Evolutionary conservation across 805 yeast genomes (phyloP), one percentile per base, ranked within the genome.

Genomic region (Diddensiella santjacobensis): DNA sequence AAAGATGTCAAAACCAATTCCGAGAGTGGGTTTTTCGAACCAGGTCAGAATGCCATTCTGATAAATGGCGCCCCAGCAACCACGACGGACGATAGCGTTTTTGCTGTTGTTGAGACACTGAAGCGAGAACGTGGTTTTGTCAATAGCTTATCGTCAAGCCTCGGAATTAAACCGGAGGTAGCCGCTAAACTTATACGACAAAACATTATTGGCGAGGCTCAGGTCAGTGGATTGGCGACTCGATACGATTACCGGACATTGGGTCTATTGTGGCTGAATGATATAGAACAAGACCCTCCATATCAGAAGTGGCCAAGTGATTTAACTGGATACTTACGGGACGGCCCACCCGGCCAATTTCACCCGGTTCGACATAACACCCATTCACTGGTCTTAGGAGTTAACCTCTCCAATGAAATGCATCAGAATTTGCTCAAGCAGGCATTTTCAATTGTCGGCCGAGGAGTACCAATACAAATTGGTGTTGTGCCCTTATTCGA

Each of bases 291-390:
- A 0, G 96, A 87, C 59, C 57, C 62, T 0, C 72, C 69, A 26
- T 89, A 86, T 59, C 58, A 63, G 1, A 62, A 67, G 5, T 75
- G 74, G 58, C 60, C 78, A 0, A 60, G 67, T 20, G 71, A 83
- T 37, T 62, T 76, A 10, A 64, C 68, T 5, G 71, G 68, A 0
- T 84, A 84, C 58, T 57, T 77, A 35, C 41, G 37, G 4, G 26
- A 30, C 2, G 63, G 66, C 24, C 61, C 69, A 4, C 70, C 75
- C 31, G 88, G 86, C 5, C 82, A 79, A 58, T 67, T 87, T 15
- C 96, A 95, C 0, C 75, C 75, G 4, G 74, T 82, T 31, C 72
- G 74, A 45, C 88, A 86, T 53, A 91, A 91, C 61, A 73, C 87
- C 53, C 86, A 87, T 61, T 84, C 87, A 38, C 49, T 84, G 19